Conservation (phyloP, 768 basidiomycete genomes). For the Leccinum uliginosum region DNA sequence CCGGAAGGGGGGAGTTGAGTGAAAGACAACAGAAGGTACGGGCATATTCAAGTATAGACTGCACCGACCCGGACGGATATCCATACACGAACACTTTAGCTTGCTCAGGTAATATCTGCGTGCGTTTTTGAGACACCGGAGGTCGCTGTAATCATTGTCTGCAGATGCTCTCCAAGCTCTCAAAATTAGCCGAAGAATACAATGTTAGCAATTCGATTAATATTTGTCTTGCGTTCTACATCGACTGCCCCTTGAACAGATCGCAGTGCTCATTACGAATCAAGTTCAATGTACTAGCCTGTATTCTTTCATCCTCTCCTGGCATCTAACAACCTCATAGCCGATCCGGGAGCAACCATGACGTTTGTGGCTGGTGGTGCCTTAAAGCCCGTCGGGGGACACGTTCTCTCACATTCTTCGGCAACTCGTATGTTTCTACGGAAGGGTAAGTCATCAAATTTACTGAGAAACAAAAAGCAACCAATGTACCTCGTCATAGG, state of each 20-base stretch:
- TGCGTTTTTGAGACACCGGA: background rate
- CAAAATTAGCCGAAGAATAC: slow-evolving; percentile 89
- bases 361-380: slow-evolving; percentile 93
- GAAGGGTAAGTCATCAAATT: slow-evolving; percentile 53
- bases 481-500: slow-evolving; percentile 39
- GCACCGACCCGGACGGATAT: background rate
- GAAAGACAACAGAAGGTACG: slow-evolving; percentile 87
- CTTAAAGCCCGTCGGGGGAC: slow-evolving; percentile 87
- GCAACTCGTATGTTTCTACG: slow-evolving; percentile 81
- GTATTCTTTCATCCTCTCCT: background rate
- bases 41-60: background rate
- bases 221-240: background rate
- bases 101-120: slow-evolving; percentile 62
- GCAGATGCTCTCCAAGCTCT: slow-evolving; percentile 87
- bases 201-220: slow-evolving; percentile 51
- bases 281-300: slow-evolving; percentile 73
- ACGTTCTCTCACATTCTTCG: slow-evolving; percentile 85
- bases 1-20: slow-evolving; percentile 89
- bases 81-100: slow-evolving; percentile 39
- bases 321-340: slow-evolving; percentile 34
- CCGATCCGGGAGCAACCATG: slow-evolving; percentile 93
- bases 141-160: background rate
- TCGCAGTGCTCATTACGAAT: slow-evolving; percentile 85
- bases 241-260: slow-evolving; percentile 37
- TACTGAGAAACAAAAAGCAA: background rate